phyloP scores from a whole-genome alignment of 345 rosid genomes.

The Populus nigra region DNA sequence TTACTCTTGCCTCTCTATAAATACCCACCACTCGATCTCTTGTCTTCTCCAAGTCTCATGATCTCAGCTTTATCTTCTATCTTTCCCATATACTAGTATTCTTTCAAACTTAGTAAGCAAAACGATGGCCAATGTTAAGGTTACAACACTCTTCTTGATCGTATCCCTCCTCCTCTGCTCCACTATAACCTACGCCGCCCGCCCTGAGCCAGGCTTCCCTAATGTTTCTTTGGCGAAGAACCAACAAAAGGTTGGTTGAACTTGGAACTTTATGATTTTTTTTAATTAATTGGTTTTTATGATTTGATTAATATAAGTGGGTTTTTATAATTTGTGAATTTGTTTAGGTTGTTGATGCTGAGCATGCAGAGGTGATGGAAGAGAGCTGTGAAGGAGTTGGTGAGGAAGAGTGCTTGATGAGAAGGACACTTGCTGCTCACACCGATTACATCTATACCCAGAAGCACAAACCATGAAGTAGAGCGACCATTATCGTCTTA shows the following conservation, averaged over 20 bases:
- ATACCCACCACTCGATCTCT: background rate
- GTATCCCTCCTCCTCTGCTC: conserved; percentile 49
- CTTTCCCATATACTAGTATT: too few relatives aligned
- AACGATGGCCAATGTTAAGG: conserved; percentile 12
- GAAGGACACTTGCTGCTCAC: conserved; percentile 27
- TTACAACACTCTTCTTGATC: conserved; percentile 17
- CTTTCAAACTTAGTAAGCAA: background rate
- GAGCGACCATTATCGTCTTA: too few relatives aligned
- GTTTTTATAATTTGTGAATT: background rate
- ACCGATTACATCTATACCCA: conserved; percentile 28
- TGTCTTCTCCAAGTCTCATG: background rate
- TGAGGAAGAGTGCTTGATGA: conserved; percentile 25
- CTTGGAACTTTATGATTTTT: background rate
- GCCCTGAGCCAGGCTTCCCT: conserved; percentile 40
- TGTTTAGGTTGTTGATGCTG: background rate
- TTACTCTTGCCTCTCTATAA: background rate
- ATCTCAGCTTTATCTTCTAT: too few relatives aligned
- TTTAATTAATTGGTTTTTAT: background rate
- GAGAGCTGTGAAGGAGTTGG: conserved; percentile 26
- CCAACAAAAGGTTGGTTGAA: conserved; percentile 34
- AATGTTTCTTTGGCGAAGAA: conserved; percentile 21
- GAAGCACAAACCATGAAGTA: conserved; percentile 16
- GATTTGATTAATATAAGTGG: background rate
- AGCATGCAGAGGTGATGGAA: conserved; percentile 4
- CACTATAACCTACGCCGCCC: conserved; percentile 39